Percentiles rank a stretch among this genome's conserved stretches.
These are phyloP conservation scores for Alternaria infectoria DNA, from an alignment of 2,329 filamentous ascomycete genomes.

Conservation along the genomic window DNA sequence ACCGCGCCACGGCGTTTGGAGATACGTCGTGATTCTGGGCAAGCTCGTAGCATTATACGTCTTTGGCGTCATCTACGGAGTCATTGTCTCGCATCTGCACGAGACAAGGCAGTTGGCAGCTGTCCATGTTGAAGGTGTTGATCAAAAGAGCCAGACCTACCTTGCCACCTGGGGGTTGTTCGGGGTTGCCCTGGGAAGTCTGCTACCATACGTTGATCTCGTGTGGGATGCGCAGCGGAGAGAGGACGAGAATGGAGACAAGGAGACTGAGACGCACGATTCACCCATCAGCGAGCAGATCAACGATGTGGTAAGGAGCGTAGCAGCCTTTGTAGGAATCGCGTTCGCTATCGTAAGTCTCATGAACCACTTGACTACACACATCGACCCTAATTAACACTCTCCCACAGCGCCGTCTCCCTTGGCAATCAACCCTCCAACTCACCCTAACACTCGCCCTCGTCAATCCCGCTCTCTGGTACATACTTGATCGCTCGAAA, in stretches of 20 bases:
- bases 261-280: constrained; percentile 41
- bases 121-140: constrained; percentile 64
- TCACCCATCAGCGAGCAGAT: constrained; percentile 67
- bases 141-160: constrained; percentile 68
- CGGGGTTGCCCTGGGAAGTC: constrained; percentile 76
- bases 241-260: constrained; percentile 14
- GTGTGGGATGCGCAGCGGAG: constrained; percentile 67
- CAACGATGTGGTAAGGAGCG: constrained; percentile 72
- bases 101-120: constrained; percentile 69
- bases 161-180: constrained; percentile 81
- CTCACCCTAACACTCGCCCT: constrained; percentile 87
- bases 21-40: constrained; percentile 61
- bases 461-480: constrained; percentile 94
- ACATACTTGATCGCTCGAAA: constrained; percentile 88
- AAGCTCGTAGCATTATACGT: constrained; percentile 73
- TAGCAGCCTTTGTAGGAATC: constrained; percentile 75
- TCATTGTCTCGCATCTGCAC: constrained; percentile 80
- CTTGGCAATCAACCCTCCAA: constrained; percentile 95
- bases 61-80: constrained; percentile 82
- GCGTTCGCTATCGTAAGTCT: constrained; percentile 80
- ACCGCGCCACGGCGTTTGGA: constrained; percentile 29
- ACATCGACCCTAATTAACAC: constrained; percentile 5
- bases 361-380: background rate
- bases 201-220: constrained; percentile 84
- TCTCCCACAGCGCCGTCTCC: constrained; percentile 74